phyloP scores from a whole-genome alignment of 2,329 filamentous ascomycete genomes.

The Raffaelea albimanens region DNA sequence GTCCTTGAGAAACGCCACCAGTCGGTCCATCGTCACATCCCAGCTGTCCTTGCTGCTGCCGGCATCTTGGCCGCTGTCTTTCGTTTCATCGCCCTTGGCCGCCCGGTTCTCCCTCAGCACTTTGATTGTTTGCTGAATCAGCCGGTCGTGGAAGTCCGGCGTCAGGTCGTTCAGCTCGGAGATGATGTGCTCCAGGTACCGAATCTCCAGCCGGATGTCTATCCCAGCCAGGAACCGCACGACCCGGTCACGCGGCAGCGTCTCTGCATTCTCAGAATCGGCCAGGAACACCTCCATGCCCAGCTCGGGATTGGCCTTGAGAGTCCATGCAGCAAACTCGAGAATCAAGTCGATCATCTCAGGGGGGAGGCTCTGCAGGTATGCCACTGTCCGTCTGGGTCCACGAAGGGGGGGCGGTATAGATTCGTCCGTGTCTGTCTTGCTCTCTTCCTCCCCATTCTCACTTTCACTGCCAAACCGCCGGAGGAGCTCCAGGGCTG shows the following conservation, averaged over 20 bases:
- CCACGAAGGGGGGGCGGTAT: slow-evolving; percentile 53
- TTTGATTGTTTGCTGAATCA: slow-evolving; percentile 62
- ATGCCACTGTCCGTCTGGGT: slow-evolving; percentile 73
- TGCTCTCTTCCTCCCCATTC: neutral
- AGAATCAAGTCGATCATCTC: slow-evolving; percentile 85
- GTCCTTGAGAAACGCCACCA: slow-evolving; percentile 65
- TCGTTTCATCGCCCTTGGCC: slow-evolving; percentile 5
- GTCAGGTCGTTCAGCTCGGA: slow-evolving; percentile 75
- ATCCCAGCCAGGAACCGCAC: slow-evolving; percentile 64
- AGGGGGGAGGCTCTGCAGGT: slow-evolving; percentile 80
- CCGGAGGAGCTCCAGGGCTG: slow-evolving; percentile 72
- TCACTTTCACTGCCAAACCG: slow-evolving; percentile 53
- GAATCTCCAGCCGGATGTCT: slow-evolving; percentile 61
- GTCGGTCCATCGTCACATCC: slow-evolving; percentile 50
- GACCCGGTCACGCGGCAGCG: slow-evolving; percentile 67
- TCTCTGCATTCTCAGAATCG: slow-evolving; percentile 92
- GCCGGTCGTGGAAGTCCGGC: slow-evolving; percentile 76
- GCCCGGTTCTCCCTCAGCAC: slow-evolving; percentile 35
- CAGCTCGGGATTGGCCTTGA: slow-evolving; percentile 59
- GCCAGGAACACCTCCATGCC: slow-evolving; percentile 91
- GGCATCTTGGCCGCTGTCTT: neutral
- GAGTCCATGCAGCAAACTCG: slow-evolving; percentile 83
- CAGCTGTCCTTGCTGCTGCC: slow-evolving; percentile 27
- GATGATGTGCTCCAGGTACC: slow-evolving; percentile 86
- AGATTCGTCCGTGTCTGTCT: neutral